Conservation (phyloP, 257 asterid genomes). For the Fraxinus anomala region DNA sequence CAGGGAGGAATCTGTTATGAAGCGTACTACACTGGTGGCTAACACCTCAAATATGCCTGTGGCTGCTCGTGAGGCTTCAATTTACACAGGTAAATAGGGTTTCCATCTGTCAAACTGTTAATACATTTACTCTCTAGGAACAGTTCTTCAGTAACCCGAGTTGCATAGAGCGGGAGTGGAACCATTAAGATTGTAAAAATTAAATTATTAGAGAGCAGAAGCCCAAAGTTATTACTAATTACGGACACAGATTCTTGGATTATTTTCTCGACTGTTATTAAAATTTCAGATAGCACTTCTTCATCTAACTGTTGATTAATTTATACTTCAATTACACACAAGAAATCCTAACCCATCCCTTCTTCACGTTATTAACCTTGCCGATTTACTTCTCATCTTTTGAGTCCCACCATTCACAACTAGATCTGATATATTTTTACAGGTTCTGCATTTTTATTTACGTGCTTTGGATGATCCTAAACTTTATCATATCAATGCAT, state of each 20-base stretch:
- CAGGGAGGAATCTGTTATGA: conserved; percentile 99
- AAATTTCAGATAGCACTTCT: neutral
- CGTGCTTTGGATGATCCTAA: neutral
- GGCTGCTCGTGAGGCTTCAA: conserved; percentile 99
- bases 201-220: neutral
- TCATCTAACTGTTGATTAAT: neutral
- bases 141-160: neutral
- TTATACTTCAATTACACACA: neutral
- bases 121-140: neutral
- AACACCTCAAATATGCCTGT: conserved; percentile 99
- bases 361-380: neutral
- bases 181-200: neutral
- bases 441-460: neutral
- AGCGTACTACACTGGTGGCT: conserved; percentile 99
- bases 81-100: conserved; percentile 70
- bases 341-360: neutral
- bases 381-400: neutral
- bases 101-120: conserved; percentile 16
- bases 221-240: neutral
- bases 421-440: neutral
- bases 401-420: neutral
- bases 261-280: neutral
- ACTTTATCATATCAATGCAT: neutral
- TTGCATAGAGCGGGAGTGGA: neutral
- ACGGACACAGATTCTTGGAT: neutral